Base-by-base conservation (phyloP, 2,329 filamentous ascomycete species). In the Capronia coronata region DNA sequence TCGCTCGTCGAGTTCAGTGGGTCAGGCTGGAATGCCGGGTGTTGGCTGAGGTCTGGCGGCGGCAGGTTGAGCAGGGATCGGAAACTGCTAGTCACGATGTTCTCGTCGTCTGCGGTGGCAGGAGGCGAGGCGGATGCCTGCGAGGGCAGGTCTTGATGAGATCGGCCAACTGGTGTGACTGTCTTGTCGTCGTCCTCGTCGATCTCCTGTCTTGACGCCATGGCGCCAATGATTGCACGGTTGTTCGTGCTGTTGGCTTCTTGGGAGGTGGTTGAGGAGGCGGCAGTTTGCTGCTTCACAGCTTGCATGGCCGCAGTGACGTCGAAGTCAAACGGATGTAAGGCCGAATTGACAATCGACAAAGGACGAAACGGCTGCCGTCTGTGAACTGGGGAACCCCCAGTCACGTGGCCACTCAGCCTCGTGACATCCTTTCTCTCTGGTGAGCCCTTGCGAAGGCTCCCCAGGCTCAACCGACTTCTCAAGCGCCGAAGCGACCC, bases 281-380 rank as follows among this genome's bases (percentile, higher is more conserved):
- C 19, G 29, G 37, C 43, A 25, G 34, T 35, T 9, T 51, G 46
- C 25, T 46, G 37, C 45, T 54, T 44, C 37, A 52, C 42, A 30
- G 45, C 42, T 32, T 56, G 51, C 46, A 59, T 44, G 4, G 46
- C 48, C 22, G 44, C 32, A 18, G 40, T 34, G 11, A 52, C 42
- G 27, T 60, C 52, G 41, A 55, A 52, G 38, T 58, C 42, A 34
- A 60, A 58, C 19, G 55, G 55, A 10, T 44, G 29, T 27, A 57
- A 42, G 6, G 49, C 38, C 25, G 49, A 48, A 16, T 39, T 54
- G 30, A 51, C 48, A 41, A 59, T 43, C 27, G 57, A 57, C 38
- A 58, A 51, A 30, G 54, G 54, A 25, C 37, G 44, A 34, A 47
- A 46, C 18, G 46, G 34, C 14, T 18, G 37, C 16, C 46, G 39